Conservation (phyloP, 257 asterid genomes). For the Gentiana dahurica region DNA sequence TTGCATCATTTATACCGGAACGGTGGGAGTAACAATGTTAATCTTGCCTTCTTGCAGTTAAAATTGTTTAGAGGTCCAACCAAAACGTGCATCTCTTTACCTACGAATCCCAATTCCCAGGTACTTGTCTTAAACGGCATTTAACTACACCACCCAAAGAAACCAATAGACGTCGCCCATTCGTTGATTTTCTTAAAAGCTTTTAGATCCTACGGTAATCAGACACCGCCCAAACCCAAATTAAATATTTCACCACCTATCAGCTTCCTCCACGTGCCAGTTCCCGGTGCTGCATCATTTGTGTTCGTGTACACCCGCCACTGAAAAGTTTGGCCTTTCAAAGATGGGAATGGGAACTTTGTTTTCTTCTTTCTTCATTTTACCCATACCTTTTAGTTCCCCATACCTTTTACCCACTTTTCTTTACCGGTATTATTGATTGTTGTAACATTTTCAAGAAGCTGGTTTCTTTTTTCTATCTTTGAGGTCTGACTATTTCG, state of each 20-base stretch:
- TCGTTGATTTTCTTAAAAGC: background rate
- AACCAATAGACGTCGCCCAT: background rate
- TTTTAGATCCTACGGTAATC: slow-evolving; percentile 6
- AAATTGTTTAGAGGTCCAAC: no score
- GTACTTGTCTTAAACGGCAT: slow-evolving; percentile 12
- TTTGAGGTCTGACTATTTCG: slow-evolving; percentile 6
- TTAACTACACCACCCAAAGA: slow-evolving; percentile 6
- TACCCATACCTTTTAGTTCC: background rate
- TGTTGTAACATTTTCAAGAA: background rate
- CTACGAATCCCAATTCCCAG: background rate
- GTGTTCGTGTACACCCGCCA: slow-evolving; percentile 6
- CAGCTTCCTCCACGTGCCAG: slow-evolving; percentile 11
- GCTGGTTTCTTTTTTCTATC: background rate
- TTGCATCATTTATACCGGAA: no score
- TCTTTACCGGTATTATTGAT: background rate
- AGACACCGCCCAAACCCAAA: background rate
- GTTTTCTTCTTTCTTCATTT: background rate
- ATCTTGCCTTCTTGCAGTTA: no score
- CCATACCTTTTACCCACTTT: background rate
- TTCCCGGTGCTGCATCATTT: background rate
- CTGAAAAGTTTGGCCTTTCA: slow-evolving; percentile 9
- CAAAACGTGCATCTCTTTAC: background rate
- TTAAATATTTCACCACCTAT: background rate
- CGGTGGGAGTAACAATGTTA: no score
- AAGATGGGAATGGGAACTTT: background rate